Conservation (phyloP, 805 yeast genomes). For the Starmera dryadoides region DNA sequence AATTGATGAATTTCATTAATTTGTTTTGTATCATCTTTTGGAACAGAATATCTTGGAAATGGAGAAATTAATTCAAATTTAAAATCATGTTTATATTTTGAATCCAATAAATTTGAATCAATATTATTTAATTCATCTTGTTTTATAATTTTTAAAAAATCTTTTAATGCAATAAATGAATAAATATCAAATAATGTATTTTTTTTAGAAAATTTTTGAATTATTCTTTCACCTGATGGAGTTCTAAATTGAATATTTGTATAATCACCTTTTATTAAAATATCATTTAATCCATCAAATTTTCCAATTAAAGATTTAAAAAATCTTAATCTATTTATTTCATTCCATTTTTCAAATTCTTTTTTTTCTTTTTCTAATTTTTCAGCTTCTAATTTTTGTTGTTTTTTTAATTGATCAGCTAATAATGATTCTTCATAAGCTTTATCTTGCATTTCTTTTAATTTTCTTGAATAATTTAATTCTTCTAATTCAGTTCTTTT, state of each 20-base stretch:
- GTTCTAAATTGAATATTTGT: constrained; percentile 46
- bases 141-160: constrained; percentile 16
- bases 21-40: constrained; percentile 17
- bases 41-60: constrained; percentile 51
- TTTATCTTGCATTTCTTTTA: constrained; percentile 57
- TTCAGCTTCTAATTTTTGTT: constrained; percentile 29
- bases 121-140: constrained; percentile 5
- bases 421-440: constrained; percentile 58
- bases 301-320: constrained; percentile 6
- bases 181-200: constrained; percentile 41
- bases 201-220: constrained; percentile 33
- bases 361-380: constrained; percentile 6
- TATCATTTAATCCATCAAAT: constrained; percentile 4
- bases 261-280: constrained; percentile 23
- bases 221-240: constrained; percentile 43
- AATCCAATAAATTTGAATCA: constrained; percentile 5
- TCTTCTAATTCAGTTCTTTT: constrained; percentile 59
- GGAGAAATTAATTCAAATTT: constrained; percentile 56
- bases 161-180: constrained; percentile 37
- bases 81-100: constrained; percentile 32
- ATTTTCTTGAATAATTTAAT: constrained; percentile 45
- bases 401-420: constrained; percentile 47
- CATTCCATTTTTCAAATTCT: constrained; percentile 5
- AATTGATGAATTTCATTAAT: constrained; percentile 38
- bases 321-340: constrained; percentile 4